phyloP scores from a whole-genome alignment of 768 basidiomycete species.

The Termitomyces sp. region DNA sequence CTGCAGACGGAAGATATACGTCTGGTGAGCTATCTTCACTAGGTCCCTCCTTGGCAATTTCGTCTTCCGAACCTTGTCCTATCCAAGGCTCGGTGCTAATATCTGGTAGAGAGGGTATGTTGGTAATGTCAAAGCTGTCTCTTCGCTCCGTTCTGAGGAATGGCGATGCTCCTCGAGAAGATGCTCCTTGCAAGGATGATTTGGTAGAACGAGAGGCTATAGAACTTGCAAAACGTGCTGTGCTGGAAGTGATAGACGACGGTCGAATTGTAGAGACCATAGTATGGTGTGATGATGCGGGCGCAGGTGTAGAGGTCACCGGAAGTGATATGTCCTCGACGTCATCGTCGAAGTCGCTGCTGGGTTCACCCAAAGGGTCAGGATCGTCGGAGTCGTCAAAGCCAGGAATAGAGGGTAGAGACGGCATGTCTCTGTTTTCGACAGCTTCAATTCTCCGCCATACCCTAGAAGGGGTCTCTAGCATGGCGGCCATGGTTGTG shows the following conservation, averaged over 20 bases:
- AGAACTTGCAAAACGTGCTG: constrained; percentile 42
- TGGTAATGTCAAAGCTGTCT: constrained; percentile 58
- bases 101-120: constrained; percentile 49
- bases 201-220: constrained; percentile 48
- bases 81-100: constrained; percentile 26
- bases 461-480: constrained; percentile 82
- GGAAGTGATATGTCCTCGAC: constrained; percentile 40
- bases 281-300: constrained; percentile 37
- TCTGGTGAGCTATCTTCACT: constrained; percentile 52
- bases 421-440: constrained; percentile 77
- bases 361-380: constrained; percentile 20
- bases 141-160: constrained; percentile 22
- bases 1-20: constrained; percentile 45
- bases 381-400: constrained; percentile 59
- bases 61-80: constrained; percentile 31
- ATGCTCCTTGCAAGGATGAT: constrained; percentile 34
- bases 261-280: constrained; percentile 43
- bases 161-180: constrained; percentile 26
- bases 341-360: constrained; percentile 34
- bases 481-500: constrained; percentile 40
- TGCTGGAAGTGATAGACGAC: constrained; percentile 39
- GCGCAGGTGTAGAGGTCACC: constrained; percentile 63
- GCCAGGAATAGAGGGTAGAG: constrained; percentile 68
- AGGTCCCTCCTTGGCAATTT: constrained; percentile 30
- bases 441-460: constrained; percentile 77